These are phyloP conservation scores for Monilinia fructicola DNA, from an alignment of 2,329 filamentous ascomycete species.

Conservation along the genomic window DNA sequence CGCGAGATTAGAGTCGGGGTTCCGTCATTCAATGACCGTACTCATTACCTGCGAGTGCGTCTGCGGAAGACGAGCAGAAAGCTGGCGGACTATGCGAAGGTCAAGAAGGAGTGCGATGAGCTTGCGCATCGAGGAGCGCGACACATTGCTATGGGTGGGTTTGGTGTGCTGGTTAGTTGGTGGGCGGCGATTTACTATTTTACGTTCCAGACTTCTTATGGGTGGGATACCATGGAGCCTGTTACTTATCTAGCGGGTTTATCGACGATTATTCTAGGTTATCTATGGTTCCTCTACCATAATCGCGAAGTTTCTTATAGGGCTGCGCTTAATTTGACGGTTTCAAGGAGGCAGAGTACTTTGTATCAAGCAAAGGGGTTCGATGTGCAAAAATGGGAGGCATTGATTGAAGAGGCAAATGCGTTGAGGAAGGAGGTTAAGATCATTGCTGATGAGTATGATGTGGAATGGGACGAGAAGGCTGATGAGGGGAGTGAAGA, in stretches of 20 bases:
- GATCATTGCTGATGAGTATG: slow-evolving; percentile 79
- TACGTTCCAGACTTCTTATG: slow-evolving; percentile 70
- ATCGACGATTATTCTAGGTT: slow-evolving; percentile 81
- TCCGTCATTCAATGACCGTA: slow-evolving; percentile 86
- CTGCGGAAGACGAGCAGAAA: slow-evolving; percentile 68
- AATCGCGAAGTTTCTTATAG: slow-evolving; percentile 87
- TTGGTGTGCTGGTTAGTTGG: slow-evolving; percentile 71
- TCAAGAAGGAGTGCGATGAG: slow-evolving; percentile 80
- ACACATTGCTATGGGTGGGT: slow-evolving; percentile 75
- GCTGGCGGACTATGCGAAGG: slow-evolving; percentile 66
- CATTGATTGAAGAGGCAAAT: slow-evolving; percentile 77
- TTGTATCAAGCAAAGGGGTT: slow-evolving; percentile 77
- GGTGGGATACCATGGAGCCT: slow-evolving; percentile 90
- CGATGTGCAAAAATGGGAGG: slow-evolving; percentile 74
- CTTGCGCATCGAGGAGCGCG: slow-evolving; percentile 77
- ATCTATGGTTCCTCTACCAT: slow-evolving; percentile 92
- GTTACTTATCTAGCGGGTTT: slow-evolving; percentile 88
- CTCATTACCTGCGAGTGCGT: slow-evolving; percentile 78
- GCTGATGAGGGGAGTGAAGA: slow-evolving; percentile 70
- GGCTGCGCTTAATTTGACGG: slow-evolving; percentile 82
- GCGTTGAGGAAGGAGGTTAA: slow-evolving; percentile 75
- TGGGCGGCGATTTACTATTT: slow-evolving; percentile 69
- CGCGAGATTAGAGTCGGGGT: slow-evolving; percentile 74
- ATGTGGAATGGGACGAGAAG: slow-evolving; percentile 84
- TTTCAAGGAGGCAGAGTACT: slow-evolving; percentile 72